phyloP scores from a whole-genome alignment of 495 filamentous ascomycete species.

The Penicillium psychrofluorescens region DNA sequence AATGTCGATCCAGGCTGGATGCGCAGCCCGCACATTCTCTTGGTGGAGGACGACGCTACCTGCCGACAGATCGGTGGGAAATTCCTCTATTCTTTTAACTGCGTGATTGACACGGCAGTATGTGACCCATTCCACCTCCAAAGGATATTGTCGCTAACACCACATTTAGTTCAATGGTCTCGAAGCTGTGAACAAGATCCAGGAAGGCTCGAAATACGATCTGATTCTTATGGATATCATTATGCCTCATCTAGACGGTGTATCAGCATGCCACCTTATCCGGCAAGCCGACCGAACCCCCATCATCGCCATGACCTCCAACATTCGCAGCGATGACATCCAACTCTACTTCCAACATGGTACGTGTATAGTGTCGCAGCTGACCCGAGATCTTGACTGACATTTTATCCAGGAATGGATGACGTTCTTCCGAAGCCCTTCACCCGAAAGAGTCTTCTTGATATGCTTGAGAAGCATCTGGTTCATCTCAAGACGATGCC shows the following conservation, averaged over 20 bases:
- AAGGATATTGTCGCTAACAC: constrained; percentile 14
- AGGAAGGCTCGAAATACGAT: constrained; percentile 75
- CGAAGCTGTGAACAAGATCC: constrained; percentile 90
- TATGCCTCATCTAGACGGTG: constrained; percentile 93
- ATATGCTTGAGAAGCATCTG: constrained; percentile 85
- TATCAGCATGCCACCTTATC: constrained; percentile 90
- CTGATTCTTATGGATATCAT: constrained; percentile 98
- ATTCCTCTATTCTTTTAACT: constrained; percentile 83
- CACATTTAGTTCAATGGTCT: constrained; percentile 70
- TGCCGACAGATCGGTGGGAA: constrained; percentile 92
- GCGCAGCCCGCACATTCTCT: constrained; percentile 73
- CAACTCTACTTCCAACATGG: constrained; percentile 96
- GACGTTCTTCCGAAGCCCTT: constrained; percentile 97
- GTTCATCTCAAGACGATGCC: constrained; percentile 61
- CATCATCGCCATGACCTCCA: constrained; percentile 98
- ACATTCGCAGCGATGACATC: constrained; percentile 94
- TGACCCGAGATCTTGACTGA: constrained; percentile 10
- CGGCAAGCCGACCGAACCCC: constrained; percentile 83
- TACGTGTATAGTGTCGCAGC: constrained; percentile 36
- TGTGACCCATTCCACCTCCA: constrained; percentile 27
- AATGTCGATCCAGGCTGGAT: constrained; percentile 73
- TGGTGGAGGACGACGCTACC: constrained; percentile 94
- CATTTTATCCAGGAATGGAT: constrained; percentile 75
- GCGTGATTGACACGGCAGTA: constrained; percentile 87
- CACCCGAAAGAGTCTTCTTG: constrained; percentile 87